Evolutionary conservation across 177 flowering plant genomes (phyloP).

Genomic region (Vitis hybrid): DNA sequence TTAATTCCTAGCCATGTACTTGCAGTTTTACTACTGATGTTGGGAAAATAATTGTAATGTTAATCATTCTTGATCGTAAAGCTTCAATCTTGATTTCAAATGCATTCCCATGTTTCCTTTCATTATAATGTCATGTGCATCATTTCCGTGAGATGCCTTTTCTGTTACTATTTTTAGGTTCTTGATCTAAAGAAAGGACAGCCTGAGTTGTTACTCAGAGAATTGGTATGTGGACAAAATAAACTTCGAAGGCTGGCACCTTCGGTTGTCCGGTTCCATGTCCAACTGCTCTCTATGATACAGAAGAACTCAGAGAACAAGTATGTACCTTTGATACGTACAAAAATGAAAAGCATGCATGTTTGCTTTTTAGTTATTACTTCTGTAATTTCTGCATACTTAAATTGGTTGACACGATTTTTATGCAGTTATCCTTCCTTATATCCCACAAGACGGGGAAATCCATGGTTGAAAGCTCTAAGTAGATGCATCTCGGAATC

Average conservation of each 20-base stretch:
- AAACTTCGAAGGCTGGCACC: conserved; percentile 1
- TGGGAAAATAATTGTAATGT: neutral
- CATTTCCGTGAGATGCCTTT: too few species aligned
- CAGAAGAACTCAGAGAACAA: conserved; percentile 35
- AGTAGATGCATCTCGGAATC: conserved; percentile 37
- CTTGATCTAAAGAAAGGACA: conserved; percentile 32
- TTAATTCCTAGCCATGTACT: neutral
- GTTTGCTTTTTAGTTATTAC: neutral
- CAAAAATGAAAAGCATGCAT: neutral
- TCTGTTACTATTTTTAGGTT: conserved; percentile 26
- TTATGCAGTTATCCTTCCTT: conserved; percentile 18
- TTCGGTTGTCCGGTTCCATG: conserved; percentile 33
- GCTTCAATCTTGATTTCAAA: neutral
- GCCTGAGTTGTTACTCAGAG: conserved; percentile 13
- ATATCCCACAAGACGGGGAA: conserved; percentile 13
- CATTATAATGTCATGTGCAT: too few species aligned
- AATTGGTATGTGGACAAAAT: conserved; percentile 3
- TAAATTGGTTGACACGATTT: neutral
- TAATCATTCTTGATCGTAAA: neutral
- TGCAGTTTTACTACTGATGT: neutral
- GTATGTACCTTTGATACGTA: conserved; percentile 19
- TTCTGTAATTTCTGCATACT: neutral
- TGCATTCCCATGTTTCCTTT: neutral
- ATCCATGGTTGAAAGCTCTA: conserved; percentile 41
- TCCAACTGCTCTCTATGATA: conserved; percentile 36